Evolutionary conservation across 1,139 yeast species (phyloP), one percentile per base, ranked within the genome.

Genomic region (Lodderomyces oxycetoniae): DNA sequence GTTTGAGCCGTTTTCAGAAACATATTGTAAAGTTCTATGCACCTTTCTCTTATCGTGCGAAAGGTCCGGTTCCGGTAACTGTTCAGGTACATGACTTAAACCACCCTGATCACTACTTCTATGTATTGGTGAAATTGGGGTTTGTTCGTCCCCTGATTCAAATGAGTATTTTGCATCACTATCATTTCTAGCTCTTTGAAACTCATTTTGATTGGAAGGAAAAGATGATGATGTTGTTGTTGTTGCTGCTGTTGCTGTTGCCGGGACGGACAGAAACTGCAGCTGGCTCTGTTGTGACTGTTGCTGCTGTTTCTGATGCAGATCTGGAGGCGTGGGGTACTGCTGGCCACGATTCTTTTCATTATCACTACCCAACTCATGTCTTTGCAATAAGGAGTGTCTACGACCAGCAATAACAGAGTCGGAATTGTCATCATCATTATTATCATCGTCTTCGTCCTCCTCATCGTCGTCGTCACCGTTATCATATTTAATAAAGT

Each of bases 71-170:
- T 24, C 14, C 6, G 11, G 26, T 7, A n/a, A 10, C 26, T 24
- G 20, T 4, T 25, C 34, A 14, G 34, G 4, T 4, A 16, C 37
- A 10, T 48, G 40, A 15, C 39, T 44, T 30, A 45, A 46, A 16
- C 42, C 42, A 32, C 40, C 40, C 36, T 40, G 49, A 27, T 44
- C 48, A 11, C 45, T 34, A 31, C 50, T 52, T 23, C 64, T 61
- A n/a, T n/a, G n/a, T 5, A 61, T 49, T 15, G 62, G 49, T 4
- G 53, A 45, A 15, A 63, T 54, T 16, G 63, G 56, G 14, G 49
- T 50, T 27, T 54, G 48, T 31, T 66, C 72, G 36, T 67, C 73
- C 14, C 71, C 73, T 16, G 59, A 58, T 45, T 65, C 73, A 46
- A 67, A 67, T 38, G 71, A 64, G 46, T 63, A 66, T 36, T 52